Percentiles rank a stretch among this genome's conserved stretches.
phyloP scores from a whole-genome alignment of 1,284 basidiomycete species.

The Cryptococcus sp. region DNA sequence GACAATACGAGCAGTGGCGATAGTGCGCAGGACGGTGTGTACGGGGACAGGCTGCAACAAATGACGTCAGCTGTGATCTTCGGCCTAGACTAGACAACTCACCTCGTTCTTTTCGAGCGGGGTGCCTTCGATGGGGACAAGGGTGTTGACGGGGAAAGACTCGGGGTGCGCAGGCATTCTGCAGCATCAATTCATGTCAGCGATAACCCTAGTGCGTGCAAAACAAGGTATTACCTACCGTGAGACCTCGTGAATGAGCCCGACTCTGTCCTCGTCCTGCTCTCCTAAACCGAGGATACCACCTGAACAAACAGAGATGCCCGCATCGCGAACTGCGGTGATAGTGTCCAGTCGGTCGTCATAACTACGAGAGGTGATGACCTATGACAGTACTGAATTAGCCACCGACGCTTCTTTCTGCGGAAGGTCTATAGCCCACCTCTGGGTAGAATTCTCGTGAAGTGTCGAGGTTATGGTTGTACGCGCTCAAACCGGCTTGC shows the following conservation, averaged over 20 bases:
- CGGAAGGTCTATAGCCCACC: conserved; percentile 53
- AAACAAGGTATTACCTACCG: conserved; percentile 60
- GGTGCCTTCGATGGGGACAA: conserved; percentile 66
- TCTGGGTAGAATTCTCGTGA: conserved; percentile 95
- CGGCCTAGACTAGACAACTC: conserved; percentile 19
- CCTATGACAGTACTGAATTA: conserved; percentile 56
- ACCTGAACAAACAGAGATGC: conserved; percentile 95
- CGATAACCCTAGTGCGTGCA: background rate
- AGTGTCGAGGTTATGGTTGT: conserved; percentile 97
- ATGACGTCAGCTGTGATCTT: conserved; percentile 2
- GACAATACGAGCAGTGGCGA: conserved; percentile 90
- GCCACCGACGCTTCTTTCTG: conserved; percentile 1
- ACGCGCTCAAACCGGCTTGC: conserved; percentile 93
- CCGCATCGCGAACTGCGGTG: conserved; percentile 84
- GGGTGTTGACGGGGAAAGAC: conserved; percentile 96
- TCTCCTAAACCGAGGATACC: conserved; percentile 96
- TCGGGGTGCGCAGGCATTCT: conserved; percentile 95
- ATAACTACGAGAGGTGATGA: conserved; percentile 92
- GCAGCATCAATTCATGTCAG: conserved; percentile 3
- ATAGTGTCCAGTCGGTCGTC: conserved; percentile 92
- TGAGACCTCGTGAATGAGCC: conserved; percentile 91
- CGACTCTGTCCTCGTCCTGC: conserved; percentile 83
- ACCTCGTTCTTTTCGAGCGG: conserved; percentile 61
- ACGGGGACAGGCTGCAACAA: conserved; percentile 69
- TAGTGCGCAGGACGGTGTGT: conserved; percentile 86